Percentiles rank a stretch among this genome's conserved stretches.
Conservation (phyloP, 495 filamentous ascomycete genomes). For the Penicillium waksmanii region DNA sequence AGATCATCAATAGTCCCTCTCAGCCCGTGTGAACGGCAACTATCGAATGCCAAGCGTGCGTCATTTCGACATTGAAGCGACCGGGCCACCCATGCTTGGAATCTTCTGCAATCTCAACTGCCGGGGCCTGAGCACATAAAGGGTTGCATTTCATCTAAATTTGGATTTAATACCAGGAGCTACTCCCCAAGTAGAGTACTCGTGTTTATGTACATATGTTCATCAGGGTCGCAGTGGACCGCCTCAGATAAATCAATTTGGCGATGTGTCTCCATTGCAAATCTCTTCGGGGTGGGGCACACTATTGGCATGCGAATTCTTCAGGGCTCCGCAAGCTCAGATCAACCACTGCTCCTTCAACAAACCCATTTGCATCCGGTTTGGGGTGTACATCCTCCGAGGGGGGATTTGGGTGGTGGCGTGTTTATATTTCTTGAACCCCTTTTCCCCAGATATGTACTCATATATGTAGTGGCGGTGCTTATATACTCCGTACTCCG, state of each 20-base stretch:
- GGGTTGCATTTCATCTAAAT: conserved; percentile 3
- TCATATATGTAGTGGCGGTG: no score
- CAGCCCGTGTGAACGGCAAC: background rate
- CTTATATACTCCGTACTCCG: background rate
- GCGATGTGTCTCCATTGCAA: background rate
- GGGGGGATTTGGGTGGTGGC: background rate
- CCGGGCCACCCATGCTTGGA: background rate
- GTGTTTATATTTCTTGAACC: no score
- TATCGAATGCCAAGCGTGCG: conserved; percentile 8
- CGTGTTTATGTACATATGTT: no score
- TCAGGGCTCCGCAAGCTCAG: conserved; percentile 4
- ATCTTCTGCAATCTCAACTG: background rate
- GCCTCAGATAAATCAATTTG: background rate
- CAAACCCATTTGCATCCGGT: background rate
- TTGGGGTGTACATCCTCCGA: background rate
- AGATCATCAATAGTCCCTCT: conserved; percentile 13
- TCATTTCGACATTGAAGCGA: background rate
- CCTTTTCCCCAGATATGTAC: no score
- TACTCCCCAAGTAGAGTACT: background rate
- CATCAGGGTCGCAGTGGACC: background rate
- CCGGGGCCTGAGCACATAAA: background rate
- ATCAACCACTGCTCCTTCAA: background rate
- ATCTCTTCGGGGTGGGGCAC: conserved; percentile 2
- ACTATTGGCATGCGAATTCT: conserved; percentile 1
- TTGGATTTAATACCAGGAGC: background rate